These are phyloP conservation scores for Cephaloascus albidus DNA, from an alignment of 805 yeast genomes.

Conservation along the genomic window DNA sequence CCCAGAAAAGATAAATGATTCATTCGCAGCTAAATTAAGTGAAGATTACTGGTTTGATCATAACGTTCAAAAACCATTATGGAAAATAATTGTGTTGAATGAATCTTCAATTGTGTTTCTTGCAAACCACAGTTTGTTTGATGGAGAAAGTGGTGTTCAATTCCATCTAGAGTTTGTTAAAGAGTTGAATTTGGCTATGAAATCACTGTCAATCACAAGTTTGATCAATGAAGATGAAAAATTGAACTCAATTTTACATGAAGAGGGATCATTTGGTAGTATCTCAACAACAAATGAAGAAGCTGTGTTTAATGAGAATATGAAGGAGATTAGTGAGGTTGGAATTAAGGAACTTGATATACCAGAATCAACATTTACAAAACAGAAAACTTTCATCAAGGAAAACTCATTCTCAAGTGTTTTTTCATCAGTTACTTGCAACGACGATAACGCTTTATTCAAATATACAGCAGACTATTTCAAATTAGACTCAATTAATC, in stretches of 20 bases:
- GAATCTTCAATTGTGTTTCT: neutral
- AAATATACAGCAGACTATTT: neutral
- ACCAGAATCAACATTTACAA: neutral
- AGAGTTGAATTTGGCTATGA: neutral
- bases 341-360: too few species aligned
- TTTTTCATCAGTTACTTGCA: neutral
- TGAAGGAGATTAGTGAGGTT: neutral
- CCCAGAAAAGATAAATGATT: neutral
- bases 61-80: neutral
- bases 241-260: neutral
- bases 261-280: neutral
- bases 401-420: neutral
- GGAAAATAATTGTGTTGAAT: neutral
- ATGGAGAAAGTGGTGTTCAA: constrained; percentile 1
- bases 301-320: too few species aligned
- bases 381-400: neutral
- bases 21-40: neutral
- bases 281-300: neutral
- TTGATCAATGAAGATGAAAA: neutral
- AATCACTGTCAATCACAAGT: neutral
- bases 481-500: neutral
- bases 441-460: neutral
- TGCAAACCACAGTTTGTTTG: neutral
- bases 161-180: neutral
- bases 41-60: neutral